These are phyloP conservation scores for Starmerella sirachaensis DNA, from an alignment of 805 yeast genomes.

Conservation along the genomic window DNA sequence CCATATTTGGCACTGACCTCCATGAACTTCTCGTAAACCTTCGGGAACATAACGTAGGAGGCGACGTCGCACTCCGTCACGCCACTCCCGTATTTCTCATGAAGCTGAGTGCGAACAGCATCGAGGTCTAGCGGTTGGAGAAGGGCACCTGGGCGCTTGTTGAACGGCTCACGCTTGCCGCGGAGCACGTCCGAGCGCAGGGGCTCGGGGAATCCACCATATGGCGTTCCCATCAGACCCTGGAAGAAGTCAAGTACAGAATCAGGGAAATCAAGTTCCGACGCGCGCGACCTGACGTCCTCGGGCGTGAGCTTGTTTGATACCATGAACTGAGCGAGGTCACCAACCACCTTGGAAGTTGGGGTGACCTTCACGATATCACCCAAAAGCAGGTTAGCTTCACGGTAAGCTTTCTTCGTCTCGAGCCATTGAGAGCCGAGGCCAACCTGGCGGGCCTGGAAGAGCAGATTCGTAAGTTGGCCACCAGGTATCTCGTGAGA, in stretches of 20 bases:
- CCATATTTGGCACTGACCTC: constrained; percentile 67
- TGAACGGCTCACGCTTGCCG: constrained; percentile 85
- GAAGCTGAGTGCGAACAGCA: constrained; percentile 59
- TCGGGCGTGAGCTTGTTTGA: constrained; percentile 76
- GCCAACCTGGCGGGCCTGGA: constrained; percentile 99
- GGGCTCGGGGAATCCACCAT: constrained; percentile 99
- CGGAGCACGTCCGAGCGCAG: constrained; percentile 79
- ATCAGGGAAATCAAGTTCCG: constrained; percentile 93
- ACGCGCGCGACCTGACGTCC: constrained; percentile 79
- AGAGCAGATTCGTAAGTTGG: constrained; percentile 89
- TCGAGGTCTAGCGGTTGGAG: constrained; percentile 73
- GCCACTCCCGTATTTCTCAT: constrained; percentile 56
- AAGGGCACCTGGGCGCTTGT: constrained; percentile 82
- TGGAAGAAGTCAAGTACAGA: constrained; percentile 97
- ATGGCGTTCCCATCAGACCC: constrained; percentile 98
- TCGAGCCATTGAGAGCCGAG: constrained; percentile 93
- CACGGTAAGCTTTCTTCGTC: constrained; percentile 87
- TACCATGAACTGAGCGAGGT: constrained; percentile 99
- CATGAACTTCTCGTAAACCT: constrained; percentile 83
- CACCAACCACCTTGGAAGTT: constrained; percentile 99
- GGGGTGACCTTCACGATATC: constrained; percentile 98
- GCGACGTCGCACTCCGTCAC: constrained; percentile 85
- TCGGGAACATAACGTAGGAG: constrained; percentile 94
- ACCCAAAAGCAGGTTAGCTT: constrained; percentile 83
- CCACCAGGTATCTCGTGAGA: constrained; percentile 99